Conservation (phyloP, 306 rosid genomes). For the Quercus glauca region DNA sequence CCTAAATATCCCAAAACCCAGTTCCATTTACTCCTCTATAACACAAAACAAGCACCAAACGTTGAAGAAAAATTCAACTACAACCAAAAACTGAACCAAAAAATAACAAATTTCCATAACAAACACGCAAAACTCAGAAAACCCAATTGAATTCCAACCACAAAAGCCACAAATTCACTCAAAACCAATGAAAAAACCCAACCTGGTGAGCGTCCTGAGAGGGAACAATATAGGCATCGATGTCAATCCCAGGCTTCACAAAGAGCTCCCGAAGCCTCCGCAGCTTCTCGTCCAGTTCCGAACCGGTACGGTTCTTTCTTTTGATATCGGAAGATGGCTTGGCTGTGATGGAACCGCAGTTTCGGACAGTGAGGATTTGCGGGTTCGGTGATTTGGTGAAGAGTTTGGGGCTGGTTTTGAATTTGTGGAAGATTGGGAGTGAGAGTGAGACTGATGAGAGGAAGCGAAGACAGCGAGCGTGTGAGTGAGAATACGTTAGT, state of each 20-base stretch:
- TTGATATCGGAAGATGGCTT: constrained; percentile 71
- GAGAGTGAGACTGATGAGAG: constrained; percentile 20
- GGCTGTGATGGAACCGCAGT: constrained; percentile 61
- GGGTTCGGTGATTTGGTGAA: constrained; percentile 21
- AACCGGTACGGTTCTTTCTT: constrained; percentile 3
- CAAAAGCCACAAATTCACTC: not conserved
- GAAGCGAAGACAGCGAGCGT: constrained; percentile 22
- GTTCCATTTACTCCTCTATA: too few species aligned
- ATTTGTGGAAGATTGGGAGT: constrained; percentile 26
- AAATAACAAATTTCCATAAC: too few species aligned
- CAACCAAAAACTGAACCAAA: constrained; percentile 60
- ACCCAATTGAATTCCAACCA: not conserved
- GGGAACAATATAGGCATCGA: constrained; percentile 88
- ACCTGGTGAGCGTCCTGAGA: constrained; percentile 99
- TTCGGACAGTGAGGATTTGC: constrained; percentile 32
- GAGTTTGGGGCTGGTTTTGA: constrained; percentile 22
- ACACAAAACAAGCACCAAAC: too few species aligned
- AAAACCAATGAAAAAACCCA: not conserved
- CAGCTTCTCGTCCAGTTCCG: constrained; percentile 62
- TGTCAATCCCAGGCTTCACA: constrained; percentile 49
- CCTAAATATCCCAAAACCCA: too few species aligned
- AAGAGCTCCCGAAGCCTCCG: constrained; percentile 68
- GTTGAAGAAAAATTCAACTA: too few species aligned
- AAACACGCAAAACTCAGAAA: not conserved
- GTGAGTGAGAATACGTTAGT: constrained; percentile 31